These are phyloP conservation scores for Ceratobasidium papillatum DNA, from an alignment of 1,284 basidiomycete species.

Conservation along the genomic window DNA sequence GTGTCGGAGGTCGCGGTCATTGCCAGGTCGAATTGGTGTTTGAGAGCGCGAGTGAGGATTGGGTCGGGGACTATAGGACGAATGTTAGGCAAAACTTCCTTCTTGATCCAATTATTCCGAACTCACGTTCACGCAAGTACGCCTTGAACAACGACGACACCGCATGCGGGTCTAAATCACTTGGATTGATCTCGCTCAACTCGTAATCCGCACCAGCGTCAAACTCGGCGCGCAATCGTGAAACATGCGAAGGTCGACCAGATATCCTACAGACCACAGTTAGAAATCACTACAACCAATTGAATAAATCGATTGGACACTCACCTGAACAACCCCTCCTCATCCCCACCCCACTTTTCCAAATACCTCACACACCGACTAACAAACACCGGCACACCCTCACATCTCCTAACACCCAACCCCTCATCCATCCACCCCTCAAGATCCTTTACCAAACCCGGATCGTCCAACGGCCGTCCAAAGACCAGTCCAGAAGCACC, in stretches of 20 bases:
- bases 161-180: constrained; percentile 89
- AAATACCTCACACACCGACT: constrained; percentile 83
- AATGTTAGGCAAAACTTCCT: background rate
- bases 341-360: constrained; percentile 78
- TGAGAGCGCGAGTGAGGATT: constrained; percentile 74
- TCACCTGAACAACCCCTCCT: constrained; percentile 84
- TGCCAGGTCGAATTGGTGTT: constrained; percentile 78
- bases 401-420: constrained; percentile 36
- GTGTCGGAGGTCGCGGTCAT: constrained; percentile 54
- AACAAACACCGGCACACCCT: constrained; percentile 70
- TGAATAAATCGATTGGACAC: constrained; percentile 46
- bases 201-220: constrained; percentile 88
- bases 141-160: constrained; percentile 75
- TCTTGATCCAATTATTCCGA: background rate
- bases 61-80: constrained; percentile 75
- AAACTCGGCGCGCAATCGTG: constrained; percentile 79
- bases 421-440: constrained; percentile 58
- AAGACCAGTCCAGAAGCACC: constrained; percentile 37
- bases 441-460: constrained; percentile 51
- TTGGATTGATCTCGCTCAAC: constrained; percentile 74
- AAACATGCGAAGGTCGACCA: constrained; percentile 77
- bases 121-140: constrained; percentile 58
- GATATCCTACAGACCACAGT: constrained; percentile 62
- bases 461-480: constrained; percentile 44
- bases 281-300: constrained; percentile 12